Evolutionary conservation across 495 filamentous ascomycete genomes (phyloP).

Genomic region (Lepidopterella palustris): DNA sequence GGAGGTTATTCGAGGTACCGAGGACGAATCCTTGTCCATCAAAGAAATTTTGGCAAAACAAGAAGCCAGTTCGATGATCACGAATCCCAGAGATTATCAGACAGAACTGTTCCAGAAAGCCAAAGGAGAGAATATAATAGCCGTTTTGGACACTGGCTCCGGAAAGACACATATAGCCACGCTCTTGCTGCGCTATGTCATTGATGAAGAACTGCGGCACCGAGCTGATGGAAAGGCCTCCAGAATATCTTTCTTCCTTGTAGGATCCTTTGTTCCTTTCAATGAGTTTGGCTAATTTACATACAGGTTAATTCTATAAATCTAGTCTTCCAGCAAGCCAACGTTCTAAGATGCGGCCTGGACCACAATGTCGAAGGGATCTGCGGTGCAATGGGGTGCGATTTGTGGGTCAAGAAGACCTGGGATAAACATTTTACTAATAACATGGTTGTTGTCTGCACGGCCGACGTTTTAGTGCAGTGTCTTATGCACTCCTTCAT

Average conservation of each 20-base stretch:
- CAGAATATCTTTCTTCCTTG: slow-evolving; percentile 79
- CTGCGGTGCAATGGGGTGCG: slow-evolving; percentile 65
- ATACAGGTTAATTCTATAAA: slow-evolving; percentile 75
- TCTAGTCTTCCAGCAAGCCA: slow-evolving; percentile 83
- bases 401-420: slow-evolving; percentile 57
- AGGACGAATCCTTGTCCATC: slow-evolving; percentile 41
- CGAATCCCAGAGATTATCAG: slow-evolving; percentile 83
- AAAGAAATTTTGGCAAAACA: slow-evolving; percentile 38
- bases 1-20: slow-evolving; percentile 20
- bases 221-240: slow-evolving; percentile 53
- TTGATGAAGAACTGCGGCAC: slow-evolving; percentile 71
- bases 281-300: background rate
- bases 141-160: slow-evolving; percentile 95
- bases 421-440: slow-evolving; percentile 64
- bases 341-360: slow-evolving; percentile 76
- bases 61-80: slow-evolving; percentile 49
- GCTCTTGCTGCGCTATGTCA: slow-evolving; percentile 68
- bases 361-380: slow-evolving; percentile 73
- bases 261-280: slow-evolving; percentile 28
- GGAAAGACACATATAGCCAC: slow-evolving; percentile 96
- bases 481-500: slow-evolving; percentile 78
- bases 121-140: slow-evolving; percentile 82
- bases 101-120: slow-evolving; percentile 86
- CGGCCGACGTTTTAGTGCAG: slow-evolving; percentile 75
- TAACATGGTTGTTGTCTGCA: slow-evolving; percentile 89